Conservation (phyloP, 2,329 filamentous ascomycete genomes). For the Claviceps pusilla region DNA sequence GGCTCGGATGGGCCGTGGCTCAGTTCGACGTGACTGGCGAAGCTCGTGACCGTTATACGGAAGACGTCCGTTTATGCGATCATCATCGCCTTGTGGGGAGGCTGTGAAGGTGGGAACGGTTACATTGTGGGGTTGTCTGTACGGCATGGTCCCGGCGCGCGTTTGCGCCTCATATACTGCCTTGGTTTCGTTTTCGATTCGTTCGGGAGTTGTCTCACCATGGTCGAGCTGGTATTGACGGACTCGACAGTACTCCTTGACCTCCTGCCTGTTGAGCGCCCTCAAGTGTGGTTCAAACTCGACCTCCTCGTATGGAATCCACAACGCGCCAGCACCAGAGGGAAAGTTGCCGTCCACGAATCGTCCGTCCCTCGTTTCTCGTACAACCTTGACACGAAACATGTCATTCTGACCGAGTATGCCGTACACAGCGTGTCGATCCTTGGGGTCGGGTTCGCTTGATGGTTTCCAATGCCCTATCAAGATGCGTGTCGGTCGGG, state of each 20-base stretch:
- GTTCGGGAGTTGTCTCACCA: slow-evolving; percentile 34
- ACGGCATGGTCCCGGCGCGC: slow-evolving; percentile 22
- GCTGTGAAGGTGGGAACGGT: slow-evolving; percentile 10
- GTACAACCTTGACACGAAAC: slow-evolving; percentile 48
- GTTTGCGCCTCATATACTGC: slow-evolving; percentile 37
- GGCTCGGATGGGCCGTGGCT: slow-evolving; percentile 17
- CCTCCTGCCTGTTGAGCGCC: slow-evolving; percentile 35
- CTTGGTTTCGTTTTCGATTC: slow-evolving; percentile 32
- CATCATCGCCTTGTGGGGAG: slow-evolving; percentile 10
- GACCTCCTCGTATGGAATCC: slow-evolving; percentile 49
- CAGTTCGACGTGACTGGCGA: slow-evolving; percentile 28
- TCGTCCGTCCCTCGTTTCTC: slow-evolving; percentile 45
- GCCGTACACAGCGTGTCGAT: slow-evolving; percentile 49
- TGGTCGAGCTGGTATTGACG: slow-evolving; percentile 43
- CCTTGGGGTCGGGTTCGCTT: slow-evolving; percentile 25
- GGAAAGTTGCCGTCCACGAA: slow-evolving; percentile 46
- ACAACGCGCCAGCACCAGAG: slow-evolving; percentile 41
- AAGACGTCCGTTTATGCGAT: slow-evolving; percentile 5
- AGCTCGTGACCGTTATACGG: slow-evolving; percentile 23
- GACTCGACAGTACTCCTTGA: slow-evolving; percentile 50
- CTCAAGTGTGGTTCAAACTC: slow-evolving; percentile 41
- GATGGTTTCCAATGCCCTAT: slow-evolving; percentile 46
- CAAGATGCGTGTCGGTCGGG: slow-evolving; percentile 41
- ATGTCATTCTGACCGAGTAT: slow-evolving; percentile 48
- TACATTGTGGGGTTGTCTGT: slow-evolving; percentile 10